Percentiles rank a stretch among this genome's conserved stretches.
phyloP scores from a whole-genome alignment of 371 early-diverging fungal genomes.

The Mortierella sp. region DNA sequence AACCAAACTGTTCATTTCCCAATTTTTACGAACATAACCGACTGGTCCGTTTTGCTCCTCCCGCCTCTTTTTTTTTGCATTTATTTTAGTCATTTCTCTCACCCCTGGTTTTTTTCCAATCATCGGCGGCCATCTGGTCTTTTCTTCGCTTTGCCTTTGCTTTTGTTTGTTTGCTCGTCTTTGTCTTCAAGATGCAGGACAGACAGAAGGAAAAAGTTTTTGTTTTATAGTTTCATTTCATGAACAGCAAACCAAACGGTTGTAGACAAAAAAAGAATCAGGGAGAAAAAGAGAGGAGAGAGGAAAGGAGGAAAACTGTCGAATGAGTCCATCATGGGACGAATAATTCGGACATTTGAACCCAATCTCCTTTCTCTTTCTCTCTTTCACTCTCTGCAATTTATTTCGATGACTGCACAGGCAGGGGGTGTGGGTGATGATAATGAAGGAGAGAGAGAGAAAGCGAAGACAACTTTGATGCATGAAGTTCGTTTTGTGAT shows the following conservation, averaged over 20 bases:
- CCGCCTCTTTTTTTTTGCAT: neutral
- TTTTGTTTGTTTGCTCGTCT: neutral
- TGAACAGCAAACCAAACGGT: neutral
- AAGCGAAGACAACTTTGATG: too few relatives aligned
- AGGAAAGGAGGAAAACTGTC: neutral
- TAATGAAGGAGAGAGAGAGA: neutral
- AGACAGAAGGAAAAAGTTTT: neutral
- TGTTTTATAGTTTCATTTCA: conserved; percentile 5
- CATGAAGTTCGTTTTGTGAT: too few relatives aligned
- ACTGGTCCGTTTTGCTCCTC: neutral
- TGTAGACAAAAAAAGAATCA: neutral
- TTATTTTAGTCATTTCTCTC: neutral
- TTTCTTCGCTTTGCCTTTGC: neutral
- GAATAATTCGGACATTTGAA: neutral
- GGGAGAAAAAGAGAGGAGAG: neutral
- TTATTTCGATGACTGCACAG: neutral
- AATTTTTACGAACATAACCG: neutral
- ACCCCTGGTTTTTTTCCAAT: neutral
- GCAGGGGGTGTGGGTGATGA: neutral
- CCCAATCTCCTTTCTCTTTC: neutral
- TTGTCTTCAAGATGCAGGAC: neutral
- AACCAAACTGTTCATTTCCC: neutral
- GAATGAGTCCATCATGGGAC: neutral
- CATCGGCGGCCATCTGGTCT: neutral
- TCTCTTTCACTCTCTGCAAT: neutral